Evolutionary conservation across 306 rosid species (phyloP), one percentile per base, ranked within the genome.

Genomic region (Spatholobus suberectus): DNA sequence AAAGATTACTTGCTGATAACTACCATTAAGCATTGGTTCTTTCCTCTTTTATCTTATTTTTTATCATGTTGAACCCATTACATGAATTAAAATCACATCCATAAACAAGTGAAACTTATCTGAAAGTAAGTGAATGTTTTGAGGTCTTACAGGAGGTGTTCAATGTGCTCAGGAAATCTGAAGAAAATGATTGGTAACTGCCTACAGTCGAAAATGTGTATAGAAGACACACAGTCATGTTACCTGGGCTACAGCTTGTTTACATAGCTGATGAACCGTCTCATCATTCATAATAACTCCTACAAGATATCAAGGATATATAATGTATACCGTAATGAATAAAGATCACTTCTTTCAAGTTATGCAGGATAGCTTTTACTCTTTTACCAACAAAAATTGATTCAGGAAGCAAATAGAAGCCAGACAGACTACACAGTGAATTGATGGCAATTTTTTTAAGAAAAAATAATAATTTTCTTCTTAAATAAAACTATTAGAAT

Each of bases 171-270:
- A 73, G 35, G 21, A 75, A 74, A 6, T 3, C 47, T 15, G 58
- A 44, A 37, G 5, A 11, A 67, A 35, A 59, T 18, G 11, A 61
- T 58, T 51, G 55, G 51, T 52, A 71, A 34, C 29, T 35, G 26
- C 70, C 23, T 71, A 71, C 37, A 77, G 52, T 15, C n/a, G 40
- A 54, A 76, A 75, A 82, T 54, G 46, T 7, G 11, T 13, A 73
- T 79, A 55, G 57, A 78, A 35, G 47, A 65, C 41, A 41, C 23
- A 72, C 23, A 38, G 73, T 79, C 70, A 81, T 35, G 79, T 93
- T 92, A 96, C 99, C 98, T 96, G 99, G 86, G 97, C 77, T 78
- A 94, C 94, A 73, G 99, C 98, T 85, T 96, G 99, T 81, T 92
- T 96, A 82, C 96, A 91, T 81, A 96, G 87, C 73, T 96, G 99